Evolutionary conservation across 805 yeast genomes (phyloP), one percentile per base, ranked within the genome.

Genomic region (Cyberlindnera sargentensis): DNA sequence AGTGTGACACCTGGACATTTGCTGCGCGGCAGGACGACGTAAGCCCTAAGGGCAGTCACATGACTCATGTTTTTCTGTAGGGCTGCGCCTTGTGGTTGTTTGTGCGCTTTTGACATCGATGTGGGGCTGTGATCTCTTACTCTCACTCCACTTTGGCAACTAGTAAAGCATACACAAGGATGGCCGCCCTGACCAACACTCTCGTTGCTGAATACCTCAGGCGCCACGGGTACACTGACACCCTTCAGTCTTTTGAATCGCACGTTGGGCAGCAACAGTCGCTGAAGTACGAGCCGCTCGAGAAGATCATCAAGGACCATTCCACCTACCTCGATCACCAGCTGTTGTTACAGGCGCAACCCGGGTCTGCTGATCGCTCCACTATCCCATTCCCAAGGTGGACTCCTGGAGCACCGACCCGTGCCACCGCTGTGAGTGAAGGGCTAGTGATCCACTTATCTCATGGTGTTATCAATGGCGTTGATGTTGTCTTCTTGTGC

Each of bases 121-220:
- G n/a, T n/a, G n/a, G n/a, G n/a, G n/a, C 20, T 15, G 20, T 15
- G 20, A 15, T 15, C 20, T 15, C 20, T 15, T 15, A 15, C 20
- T 15, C 20, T 15, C 20, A 15, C 20, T 15, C 20, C 20, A 15
- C 20, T 2, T 28, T 7, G 6, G 9, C 9, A 28, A 7, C 6
- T 28, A 28, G 6, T 7, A 7, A 28, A 2, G 9, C 9, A 28
- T 6, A 28, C 6, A 9, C 30, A 9, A 28, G 30, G 30, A 36
- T 36, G 39, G 2, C 39, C 7, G 10, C 31, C 5, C 20, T 36
- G 8, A 56, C 65, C 2, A 59, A 63, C 20, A 51, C 64, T 3
- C 58, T 82, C 30, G 66, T 84, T 9, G 88, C 85, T 0, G 76
- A 78, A 29, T 83, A 75, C 49, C 66, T 84, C n/a, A 58, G 67